These are phyloP conservation scores for Penicillium tannophilum DNA, from an alignment of 495 filamentous ascomycete species.

Conservation along the genomic window DNA sequence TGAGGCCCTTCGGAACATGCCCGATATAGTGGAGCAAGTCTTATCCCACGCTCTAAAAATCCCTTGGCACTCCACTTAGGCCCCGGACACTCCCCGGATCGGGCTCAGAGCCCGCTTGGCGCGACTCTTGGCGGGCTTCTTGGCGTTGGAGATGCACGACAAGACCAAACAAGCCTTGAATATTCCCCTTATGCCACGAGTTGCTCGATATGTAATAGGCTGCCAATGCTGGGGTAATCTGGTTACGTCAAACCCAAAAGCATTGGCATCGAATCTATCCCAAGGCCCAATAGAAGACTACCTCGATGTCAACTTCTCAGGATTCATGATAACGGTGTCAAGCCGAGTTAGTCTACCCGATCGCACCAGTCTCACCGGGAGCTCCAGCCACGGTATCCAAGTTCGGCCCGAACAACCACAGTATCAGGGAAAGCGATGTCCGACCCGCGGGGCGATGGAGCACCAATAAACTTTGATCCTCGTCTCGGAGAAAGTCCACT, in stretches of 20 bases:
- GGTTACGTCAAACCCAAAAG: not conserved
- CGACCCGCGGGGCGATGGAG: not conserved
- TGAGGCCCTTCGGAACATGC: not conserved
- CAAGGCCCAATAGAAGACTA: not conserved
- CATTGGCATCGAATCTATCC: not conserved
- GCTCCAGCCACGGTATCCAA: not conserved
- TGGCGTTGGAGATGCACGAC: slow-evolving; percentile 5
- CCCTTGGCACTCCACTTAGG: not conserved
- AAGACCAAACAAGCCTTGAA: slow-evolving; percentile 3
- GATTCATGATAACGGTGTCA: not conserved
- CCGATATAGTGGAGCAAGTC: not conserved
- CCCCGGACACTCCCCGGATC: not conserved
- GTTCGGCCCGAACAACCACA: not conserved
- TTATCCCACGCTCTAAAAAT: not conserved
- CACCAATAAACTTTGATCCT: slow-evolving; percentile 1
- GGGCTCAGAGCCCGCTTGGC: not conserved
- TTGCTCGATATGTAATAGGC: not conserved
- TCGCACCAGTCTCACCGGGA: not conserved
- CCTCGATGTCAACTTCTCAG: not conserved
- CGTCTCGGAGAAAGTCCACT: not conserved
- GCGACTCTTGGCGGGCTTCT: not conserved
- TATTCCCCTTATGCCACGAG: not conserved
- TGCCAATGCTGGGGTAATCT: not conserved
- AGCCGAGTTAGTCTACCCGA: not conserved
- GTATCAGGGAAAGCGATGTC: not conserved